Evolutionary conservation across 2,329 filamentous ascomycete species (phyloP), one percentile per base, ranked within the genome.

Genomic region (Aspergillus jensenii): DNA sequence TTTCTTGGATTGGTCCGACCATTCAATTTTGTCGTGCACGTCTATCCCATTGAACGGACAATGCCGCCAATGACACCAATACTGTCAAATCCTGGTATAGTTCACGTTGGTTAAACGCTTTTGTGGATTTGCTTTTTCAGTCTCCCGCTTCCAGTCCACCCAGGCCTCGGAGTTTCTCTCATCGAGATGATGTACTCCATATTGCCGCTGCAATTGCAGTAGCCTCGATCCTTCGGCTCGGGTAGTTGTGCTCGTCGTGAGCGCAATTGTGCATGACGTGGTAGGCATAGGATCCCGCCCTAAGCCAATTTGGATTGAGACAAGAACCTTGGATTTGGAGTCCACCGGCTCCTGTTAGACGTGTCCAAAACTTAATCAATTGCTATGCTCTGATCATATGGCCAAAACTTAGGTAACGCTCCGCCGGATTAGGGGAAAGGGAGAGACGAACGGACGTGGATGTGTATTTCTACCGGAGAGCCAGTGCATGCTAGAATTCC

Each of bases 401-500:
- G 14, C 6, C 27, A 31, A 31, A n/a, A 14, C 19, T 23, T 21
- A 21, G 21, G 21, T 21, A 31, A 37, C 12, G 21, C 35, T 17
- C 14, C 44, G 27, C 17, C 17, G 27, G 12, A 37, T 8, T 31
- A 31, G 27, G 27, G 27, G 27, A 31, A 31, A 31, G 9, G 9
- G 27, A 31, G 27, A 8, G 27, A 25, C 23, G 23, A 4, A 21
- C 21, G 21, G 21, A 21, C 21, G 23, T 25, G 23, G 23, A 31
- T 31, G 27, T 3, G 27, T 8, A 31, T 9, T 25, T 7, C 14
- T 35, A 8, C 35, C 21, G n/a, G 25, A 21, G 46, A 21, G 27
- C 17, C 31, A 33, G 54, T 60, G 57, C 59, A 59, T 54, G 56
- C 56, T 59, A 15, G 19, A 54, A 60, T 53, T 49, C 14, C 49